Percentiles rank a stretch among this genome's conserved stretches.
phyloP scores from a whole-genome alignment of 257 asterid species.

The Solanum tarapatanum region DNA sequence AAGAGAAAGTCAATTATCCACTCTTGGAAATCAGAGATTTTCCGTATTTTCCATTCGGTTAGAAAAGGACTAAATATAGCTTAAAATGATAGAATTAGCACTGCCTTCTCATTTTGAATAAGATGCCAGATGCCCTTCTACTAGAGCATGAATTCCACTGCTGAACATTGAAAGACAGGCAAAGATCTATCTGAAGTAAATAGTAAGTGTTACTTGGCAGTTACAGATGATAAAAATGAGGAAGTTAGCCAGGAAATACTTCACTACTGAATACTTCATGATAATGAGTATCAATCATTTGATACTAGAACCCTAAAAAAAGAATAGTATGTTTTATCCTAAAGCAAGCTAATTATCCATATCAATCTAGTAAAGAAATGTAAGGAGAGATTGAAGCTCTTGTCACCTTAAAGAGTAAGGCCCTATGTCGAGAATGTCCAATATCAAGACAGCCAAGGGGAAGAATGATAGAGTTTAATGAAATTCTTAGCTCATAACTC shows the following conservation, averaged over 20 bases:
- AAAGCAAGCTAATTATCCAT: neutral
- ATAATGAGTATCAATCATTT: neutral
- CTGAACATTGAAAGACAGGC: neutral
- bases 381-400: slow-evolving; percentile 6
- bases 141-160: neutral
- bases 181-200: neutral
- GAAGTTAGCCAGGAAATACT: neutral
- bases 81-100: neutral
- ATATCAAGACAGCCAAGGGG: slow-evolving; percentile 90
- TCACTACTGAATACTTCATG: neutral
- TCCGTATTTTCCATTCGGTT: neutral
- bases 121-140: neutral
- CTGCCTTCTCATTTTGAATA: neutral
- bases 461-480: slow-evolving; percentile 43
- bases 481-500: slow-evolving; percentile 49
- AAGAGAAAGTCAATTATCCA: neutral
- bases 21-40: neutral
- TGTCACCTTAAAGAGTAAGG: slow-evolving; percentile 89
- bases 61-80: neutral
- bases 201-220: neutral
- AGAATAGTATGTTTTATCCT: neutral
- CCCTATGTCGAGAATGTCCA: slow-evolving; percentile 98
- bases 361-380: slow-evolving; percentile 3
- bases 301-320: neutral
- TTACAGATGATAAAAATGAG: neutral